phyloP scores from a whole-genome alignment of 768 basidiomycete genomes.

The Kwoniella bestiolae region DNA sequence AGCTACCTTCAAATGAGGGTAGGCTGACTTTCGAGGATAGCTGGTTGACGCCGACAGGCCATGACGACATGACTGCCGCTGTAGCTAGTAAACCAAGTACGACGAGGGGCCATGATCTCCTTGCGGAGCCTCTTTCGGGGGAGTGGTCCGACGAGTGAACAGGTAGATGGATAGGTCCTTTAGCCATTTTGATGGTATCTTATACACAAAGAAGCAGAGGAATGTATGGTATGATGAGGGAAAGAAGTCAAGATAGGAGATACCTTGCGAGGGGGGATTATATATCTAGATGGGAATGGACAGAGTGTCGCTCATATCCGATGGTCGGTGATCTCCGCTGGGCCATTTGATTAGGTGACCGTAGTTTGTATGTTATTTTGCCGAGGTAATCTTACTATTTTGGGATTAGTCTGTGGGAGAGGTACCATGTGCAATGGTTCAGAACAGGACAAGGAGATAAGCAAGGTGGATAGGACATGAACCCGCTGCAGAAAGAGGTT shows the following conservation, averaged over 20 bases:
- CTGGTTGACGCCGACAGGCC: background rate
- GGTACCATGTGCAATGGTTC: background rate
- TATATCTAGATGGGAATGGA: too few species aligned
- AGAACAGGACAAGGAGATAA: background rate
- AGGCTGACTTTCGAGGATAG: slow-evolving; percentile 3
- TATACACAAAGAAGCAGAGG: background rate
- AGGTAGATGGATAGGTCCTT: slow-evolving; percentile 30
- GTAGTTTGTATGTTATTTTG: background rate
- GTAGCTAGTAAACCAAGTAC: slow-evolving; percentile 24
- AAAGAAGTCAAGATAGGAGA: background rate
- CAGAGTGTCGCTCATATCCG: slow-evolving; percentile 20
- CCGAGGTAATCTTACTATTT: slow-evolving; percentile 3
- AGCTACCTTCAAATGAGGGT: background rate
- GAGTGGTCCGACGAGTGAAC: slow-evolving; percentile 9
- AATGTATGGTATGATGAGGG: background rate
- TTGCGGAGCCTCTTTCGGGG: slow-evolving; percentile 2
- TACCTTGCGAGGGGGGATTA: background rate
- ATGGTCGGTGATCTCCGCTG: slow-evolving; percentile 8
- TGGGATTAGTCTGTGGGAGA: background rate
- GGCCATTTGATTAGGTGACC: background rate
- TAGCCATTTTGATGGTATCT: slow-evolving; percentile 11
- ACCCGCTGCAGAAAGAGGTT: background rate
- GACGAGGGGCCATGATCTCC: slow-evolving; percentile 22
- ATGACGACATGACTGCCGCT: slow-evolving; percentile 4
- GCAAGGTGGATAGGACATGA: background rate